These are phyloP conservation scores for Bryoglossum gracile DNA, from an alignment of 495 filamentous ascomycete genomes.

Conservation along the genomic window DNA sequence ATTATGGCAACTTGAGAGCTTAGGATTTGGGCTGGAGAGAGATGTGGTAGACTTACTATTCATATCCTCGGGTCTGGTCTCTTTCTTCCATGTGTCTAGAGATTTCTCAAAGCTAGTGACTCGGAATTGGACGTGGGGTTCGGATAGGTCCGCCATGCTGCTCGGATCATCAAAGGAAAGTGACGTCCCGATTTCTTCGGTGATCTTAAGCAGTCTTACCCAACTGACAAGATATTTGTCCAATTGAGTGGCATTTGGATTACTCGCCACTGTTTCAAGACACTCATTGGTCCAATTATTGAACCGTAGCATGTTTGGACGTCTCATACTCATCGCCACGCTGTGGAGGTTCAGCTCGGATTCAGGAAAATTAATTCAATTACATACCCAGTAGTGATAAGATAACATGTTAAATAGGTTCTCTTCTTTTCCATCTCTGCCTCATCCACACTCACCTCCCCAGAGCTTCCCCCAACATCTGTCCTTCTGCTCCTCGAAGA, in stretches of 20 bases:
- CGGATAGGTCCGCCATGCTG: slow-evolving; percentile 34
- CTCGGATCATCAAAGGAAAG: slow-evolving; percentile 46
- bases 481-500: slow-evolving; percentile 26
- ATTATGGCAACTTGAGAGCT: slow-evolving; percentile 31
- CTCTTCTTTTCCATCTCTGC: slow-evolving; percentile 37
- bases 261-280: slow-evolving; percentile 33
- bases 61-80: slow-evolving; percentile 29
- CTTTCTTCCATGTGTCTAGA: slow-evolving; percentile 39
- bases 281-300: slow-evolving; percentile 44
- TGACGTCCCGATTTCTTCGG: slow-evolving; percentile 40
- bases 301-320: slow-evolving; percentile 44
- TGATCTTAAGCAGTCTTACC: slow-evolving; percentile 40
- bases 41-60: slow-evolving; percentile 27
- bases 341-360: slow-evolving; percentile 20
- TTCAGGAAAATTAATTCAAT: background rate
- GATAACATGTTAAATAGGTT: slow-evolving; percentile 41
- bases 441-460: slow-evolving; percentile 26
- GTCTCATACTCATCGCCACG: slow-evolving; percentile 43
- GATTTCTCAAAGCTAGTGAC: slow-evolving; percentile 42
- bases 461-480: slow-evolving; percentile 22
- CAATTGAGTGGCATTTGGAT: slow-evolving; percentile 26
- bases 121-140: slow-evolving; percentile 39
- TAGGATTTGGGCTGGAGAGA: background rate
- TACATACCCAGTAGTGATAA: slow-evolving; percentile 38
- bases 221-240: slow-evolving; percentile 39